phyloP scores from a whole-genome alignment of 2,329 filamentous ascomycete genomes.

The Cladosporium halotolerans region DNA sequence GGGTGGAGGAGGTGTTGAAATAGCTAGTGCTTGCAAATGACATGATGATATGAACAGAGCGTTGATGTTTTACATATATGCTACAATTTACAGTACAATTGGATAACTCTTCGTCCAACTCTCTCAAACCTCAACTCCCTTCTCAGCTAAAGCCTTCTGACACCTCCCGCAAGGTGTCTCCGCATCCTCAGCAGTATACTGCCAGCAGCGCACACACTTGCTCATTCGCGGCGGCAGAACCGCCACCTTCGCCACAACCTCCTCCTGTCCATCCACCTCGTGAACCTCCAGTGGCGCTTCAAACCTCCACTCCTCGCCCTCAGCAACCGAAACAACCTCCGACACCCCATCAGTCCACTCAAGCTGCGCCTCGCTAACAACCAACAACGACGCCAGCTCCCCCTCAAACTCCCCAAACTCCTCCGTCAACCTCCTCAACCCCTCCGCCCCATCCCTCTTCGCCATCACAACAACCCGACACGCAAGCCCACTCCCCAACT shows the following conservation, averaged over 20 bases:
- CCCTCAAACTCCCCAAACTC: slow-evolving; percentile 4
- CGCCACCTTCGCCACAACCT: slow-evolving; percentile 18
- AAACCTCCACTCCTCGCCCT: slow-evolving; percentile 36
- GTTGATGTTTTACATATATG: too few relatives aligned
- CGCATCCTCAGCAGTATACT: slow-evolving; percentile 62
- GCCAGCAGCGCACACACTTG: slow-evolving; percentile 90
- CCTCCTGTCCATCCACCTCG: slow-evolving; percentile 14
- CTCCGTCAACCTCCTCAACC: not conserved
- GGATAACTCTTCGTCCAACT: too few relatives aligned
- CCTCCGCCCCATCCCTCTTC: not conserved
- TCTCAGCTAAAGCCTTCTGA: slow-evolving; percentile 53
- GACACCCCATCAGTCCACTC: slow-evolving; percentile 11
- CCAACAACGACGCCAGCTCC: slow-evolving; percentile 37
- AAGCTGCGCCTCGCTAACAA: slow-evolving; percentile 35
- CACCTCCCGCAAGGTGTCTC: slow-evolving; percentile 68
- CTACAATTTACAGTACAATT: too few relatives aligned
- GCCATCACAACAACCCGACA: slow-evolving; percentile 56
- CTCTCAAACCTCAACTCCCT: not conserved
- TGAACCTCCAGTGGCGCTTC: slow-evolving; percentile 35
- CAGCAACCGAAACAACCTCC: slow-evolving; percentile 7
- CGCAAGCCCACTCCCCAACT: slow-evolving; percentile 74
- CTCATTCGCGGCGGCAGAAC: slow-evolving; percentile 42
- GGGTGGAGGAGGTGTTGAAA: slow-evolving; percentile 20
- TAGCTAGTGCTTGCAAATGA: too few relatives aligned
- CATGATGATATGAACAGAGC: too few relatives aligned